Conservation (phyloP, 345 rosid species). For the Kandelia obovata region DNA sequence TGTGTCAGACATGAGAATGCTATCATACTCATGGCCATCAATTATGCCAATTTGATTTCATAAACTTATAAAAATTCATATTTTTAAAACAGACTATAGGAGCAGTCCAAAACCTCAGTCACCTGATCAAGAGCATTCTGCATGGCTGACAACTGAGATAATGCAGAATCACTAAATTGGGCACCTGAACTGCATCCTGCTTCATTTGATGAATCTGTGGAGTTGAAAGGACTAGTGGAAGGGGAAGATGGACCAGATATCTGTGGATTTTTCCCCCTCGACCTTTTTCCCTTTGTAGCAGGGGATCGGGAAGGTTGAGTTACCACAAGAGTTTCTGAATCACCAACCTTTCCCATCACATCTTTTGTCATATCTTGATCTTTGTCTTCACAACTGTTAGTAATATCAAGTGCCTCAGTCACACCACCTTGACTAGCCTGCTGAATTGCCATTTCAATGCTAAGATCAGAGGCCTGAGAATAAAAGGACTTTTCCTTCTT, state of each 20-base stretch:
- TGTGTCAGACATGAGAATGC: too few species aligned
- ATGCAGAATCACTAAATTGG: constrained; percentile 33
- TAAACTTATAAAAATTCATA: too few species aligned
- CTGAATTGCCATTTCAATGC: constrained; percentile 45
- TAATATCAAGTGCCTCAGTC: constrained; percentile 28
- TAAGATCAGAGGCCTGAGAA: constrained; percentile 72
- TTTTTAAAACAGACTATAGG: too few species aligned
- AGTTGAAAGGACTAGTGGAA: constrained; percentile 48
- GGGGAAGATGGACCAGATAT: constrained; percentile 47
- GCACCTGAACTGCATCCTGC: constrained; percentile 36
- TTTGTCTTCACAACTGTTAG: constrained; percentile 29
- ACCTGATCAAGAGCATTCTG: constrained; percentile 83
- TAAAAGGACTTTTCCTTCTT: constrained; percentile 48
- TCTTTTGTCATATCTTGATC: constrained; percentile 30
- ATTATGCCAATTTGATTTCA: too few species aligned
- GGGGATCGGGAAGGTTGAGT: constrained; percentile 39
- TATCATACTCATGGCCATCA: too few species aligned
- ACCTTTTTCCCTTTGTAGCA: constrained; percentile 53
- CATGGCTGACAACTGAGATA: constrained; percentile 55
- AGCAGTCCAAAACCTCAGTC: constrained; percentile 4
- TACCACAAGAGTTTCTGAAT: constrained; percentile 31
- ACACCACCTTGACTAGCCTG: constrained; percentile 29
- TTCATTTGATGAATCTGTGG: constrained; percentile 50
- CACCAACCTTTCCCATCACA: constrained; percentile 43
- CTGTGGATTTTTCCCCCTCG: constrained; percentile 56